These are phyloP conservation scores for Malassezia brasiliensis DNA, from an alignment of 1,284 basidiomycete species.

Conservation along the genomic window DNA sequence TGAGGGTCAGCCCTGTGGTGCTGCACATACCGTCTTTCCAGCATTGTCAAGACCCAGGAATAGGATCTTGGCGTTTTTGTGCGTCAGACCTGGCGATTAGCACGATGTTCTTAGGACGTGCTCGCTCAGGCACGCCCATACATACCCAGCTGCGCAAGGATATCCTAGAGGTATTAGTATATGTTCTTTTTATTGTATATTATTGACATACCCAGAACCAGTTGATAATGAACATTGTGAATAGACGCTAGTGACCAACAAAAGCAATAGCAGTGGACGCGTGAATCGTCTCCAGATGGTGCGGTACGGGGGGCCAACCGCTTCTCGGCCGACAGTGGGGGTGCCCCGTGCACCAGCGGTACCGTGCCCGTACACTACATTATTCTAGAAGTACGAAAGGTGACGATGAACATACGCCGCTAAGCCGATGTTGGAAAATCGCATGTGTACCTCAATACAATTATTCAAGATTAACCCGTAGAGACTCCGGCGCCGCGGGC, in stretches of 20 bases:
- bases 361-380: not conserved
- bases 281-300: not conserved
- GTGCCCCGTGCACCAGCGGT: not conserved
- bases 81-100: slow-evolving; percentile 64
- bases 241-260: not conserved
- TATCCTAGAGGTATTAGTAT: slow-evolving; percentile 27
- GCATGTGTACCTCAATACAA: not conserved
- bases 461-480: slow-evolving; percentile 48
- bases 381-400: slow-evolving; percentile 31
- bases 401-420: too few relatives aligned
- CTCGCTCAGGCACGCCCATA: slow-evolving; percentile 3
- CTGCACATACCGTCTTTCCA: slow-evolving; percentile 78
- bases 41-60: slow-evolving; percentile 97
- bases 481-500: slow-evolving; percentile 47
- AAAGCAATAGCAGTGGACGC: not conserved
- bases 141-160: slow-evolving; percentile 46
- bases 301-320: not conserved
- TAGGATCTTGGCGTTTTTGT: slow-evolving; percentile 99
- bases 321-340: not conserved
- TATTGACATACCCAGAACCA: slow-evolving; percentile 45
- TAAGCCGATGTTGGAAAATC: too few relatives aligned
- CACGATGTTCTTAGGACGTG: not conserved
- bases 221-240: slow-evolving; percentile 45
- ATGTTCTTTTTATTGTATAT: not conserved
- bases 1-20: slow-evolving; percentile 47